Evolutionary conservation across 208 protist species (phyloP), one percentile per base, ranked within the genome.

Genomic region (Leishmania amazonensis): DNA sequence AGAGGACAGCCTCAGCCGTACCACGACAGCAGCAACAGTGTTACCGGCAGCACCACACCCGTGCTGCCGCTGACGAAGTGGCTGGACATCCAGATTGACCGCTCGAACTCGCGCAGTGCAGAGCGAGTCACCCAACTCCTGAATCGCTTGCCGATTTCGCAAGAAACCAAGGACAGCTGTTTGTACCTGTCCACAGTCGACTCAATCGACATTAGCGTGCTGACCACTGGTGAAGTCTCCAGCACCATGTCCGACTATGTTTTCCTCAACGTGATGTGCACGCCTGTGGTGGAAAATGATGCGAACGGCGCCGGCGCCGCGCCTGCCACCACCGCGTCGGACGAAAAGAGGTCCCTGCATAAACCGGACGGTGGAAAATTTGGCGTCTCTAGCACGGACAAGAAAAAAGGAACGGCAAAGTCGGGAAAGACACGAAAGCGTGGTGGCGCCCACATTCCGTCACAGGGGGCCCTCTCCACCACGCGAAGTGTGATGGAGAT

Each of bases 41-140:
- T 24, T n/a, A 78, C 7, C 17, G 53, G 17, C 24, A 42, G 5
- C 49, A 31, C 57, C 40, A 28, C 53, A 13, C 28, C 45, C 47
- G 40, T 64, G 65, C 76, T 86, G 79, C 90, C 89, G 0, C 79
- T 83, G 2, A 76, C 91, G 1, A 94, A 93, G 80, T 97, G 94
- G 93, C 86, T 97, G 35, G 94, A 97, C 65, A 89, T 97, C 38
- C 94, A 97, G 84, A 81, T 87, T 19, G 86, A 87, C 45, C 84
- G 87, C 42, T 47, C 72, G 62, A 79, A 89, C 38, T 79, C 86
- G 3, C 57, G 53, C 54, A 86, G 84, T 38, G 83, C 65, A 51
- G 62, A 83, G 38, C 79, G 93, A 45, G 72, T 96, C 24, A 67
- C 60, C 3, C 53, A 83, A n/a, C 54, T 97, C 40, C 83, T 97